These are phyloP conservation scores for Suillus placidus DNA, from an alignment of 768 basidiomycete genomes.

Conservation along the genomic window DNA sequence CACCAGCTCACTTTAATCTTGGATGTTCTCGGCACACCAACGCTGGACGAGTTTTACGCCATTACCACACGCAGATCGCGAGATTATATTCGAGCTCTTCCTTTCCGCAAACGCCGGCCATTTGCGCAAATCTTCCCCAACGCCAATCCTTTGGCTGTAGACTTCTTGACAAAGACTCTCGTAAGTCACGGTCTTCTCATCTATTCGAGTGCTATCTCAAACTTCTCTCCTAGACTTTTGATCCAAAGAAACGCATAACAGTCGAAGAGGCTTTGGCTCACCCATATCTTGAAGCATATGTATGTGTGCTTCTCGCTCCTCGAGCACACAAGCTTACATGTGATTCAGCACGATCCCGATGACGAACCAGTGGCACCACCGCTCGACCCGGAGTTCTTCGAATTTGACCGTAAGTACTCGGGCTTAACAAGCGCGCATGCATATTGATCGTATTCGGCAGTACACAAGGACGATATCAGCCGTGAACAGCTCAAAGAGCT, in stretches of 20 bases:
- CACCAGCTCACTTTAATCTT: slow-evolving; percentile 95
- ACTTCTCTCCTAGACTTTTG: slow-evolving; percentile 71
- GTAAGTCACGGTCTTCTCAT: slow-evolving; percentile 39
- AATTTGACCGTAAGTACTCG: slow-evolving; percentile 80
- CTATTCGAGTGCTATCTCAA: not conserved
- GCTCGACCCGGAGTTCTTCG: slow-evolving; percentile 96
- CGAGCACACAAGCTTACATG: slow-evolving; percentile 13
- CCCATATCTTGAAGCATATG: slow-evolving; percentile 93
- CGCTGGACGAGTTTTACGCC: slow-evolving; percentile 96
- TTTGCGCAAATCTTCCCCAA: slow-evolving; percentile 90
- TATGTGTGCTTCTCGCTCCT: slow-evolving; percentile 36
- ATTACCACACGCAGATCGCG: slow-evolving; percentile 91
- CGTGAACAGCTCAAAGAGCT: slow-evolving; percentile 95
- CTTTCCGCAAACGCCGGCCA: slow-evolving; percentile 85
- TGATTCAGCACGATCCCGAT: slow-evolving; percentile 82
- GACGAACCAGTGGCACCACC: slow-evolving; percentile 96
- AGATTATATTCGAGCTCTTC: slow-evolving; percentile 93
- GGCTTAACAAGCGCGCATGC: not conserved
- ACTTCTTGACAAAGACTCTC: slow-evolving; percentile 83
- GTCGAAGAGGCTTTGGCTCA: slow-evolving; percentile 95
- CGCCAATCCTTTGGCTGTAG: slow-evolving; percentile 76
- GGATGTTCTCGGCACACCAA: slow-evolving; percentile 96
- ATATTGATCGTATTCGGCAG: slow-evolving; percentile 38
- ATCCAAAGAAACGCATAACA: slow-evolving; percentile 95
- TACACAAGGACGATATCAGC: slow-evolving; percentile 95